Evolutionary conservation across 2,329 filamentous ascomycete species (phyloP).

Genomic region (Cordyceps militaris): DNA sequence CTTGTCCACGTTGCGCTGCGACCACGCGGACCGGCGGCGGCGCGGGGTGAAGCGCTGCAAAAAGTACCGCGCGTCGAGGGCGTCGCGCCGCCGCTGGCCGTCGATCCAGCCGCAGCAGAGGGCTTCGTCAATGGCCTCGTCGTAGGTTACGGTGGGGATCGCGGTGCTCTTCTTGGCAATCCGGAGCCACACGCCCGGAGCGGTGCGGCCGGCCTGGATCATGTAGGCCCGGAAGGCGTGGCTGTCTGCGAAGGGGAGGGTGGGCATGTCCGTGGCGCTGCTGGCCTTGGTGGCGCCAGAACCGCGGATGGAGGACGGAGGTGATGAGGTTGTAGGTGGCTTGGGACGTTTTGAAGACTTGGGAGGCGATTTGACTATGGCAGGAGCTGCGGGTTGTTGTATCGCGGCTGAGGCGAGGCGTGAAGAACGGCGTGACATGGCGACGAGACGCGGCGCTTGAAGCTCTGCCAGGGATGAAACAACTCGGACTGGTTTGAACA

Average conservation of each 20-base stretch:
- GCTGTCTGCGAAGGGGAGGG: conserved; percentile 23
- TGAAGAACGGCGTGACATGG: conserved; percentile 4
- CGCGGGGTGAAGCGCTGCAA: conserved; percentile 53
- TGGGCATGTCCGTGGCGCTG: conserved; percentile 13
- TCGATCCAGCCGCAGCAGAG: conserved; percentile 60
- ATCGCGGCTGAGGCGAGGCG: background rate
- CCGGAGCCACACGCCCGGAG: conserved; percentile 38
- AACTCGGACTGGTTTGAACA: background rate
- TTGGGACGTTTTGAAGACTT: background rate
- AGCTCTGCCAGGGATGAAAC: background rate
- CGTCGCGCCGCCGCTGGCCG: conserved; percentile 37
- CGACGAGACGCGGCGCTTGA: background rate
- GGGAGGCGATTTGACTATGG: background rate
- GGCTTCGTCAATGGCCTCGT: conserved; percentile 47
- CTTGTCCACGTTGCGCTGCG: conserved; percentile 49
- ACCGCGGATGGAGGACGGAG: background rate
- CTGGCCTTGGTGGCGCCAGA: background rate
- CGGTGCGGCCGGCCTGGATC: conserved; percentile 24
- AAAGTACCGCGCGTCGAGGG: conserved; percentile 40
- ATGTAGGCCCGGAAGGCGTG: conserved; percentile 33
- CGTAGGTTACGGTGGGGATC: conserved; percentile 39
- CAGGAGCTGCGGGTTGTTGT: background rate
- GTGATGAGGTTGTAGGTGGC: background rate
- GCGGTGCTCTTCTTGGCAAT: conserved; percentile 40
- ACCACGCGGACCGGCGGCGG: conserved; percentile 49